Evolutionary conservation across 208 protist genomes (phyloP).

Genomic region (Angomonas deanei): DNA sequence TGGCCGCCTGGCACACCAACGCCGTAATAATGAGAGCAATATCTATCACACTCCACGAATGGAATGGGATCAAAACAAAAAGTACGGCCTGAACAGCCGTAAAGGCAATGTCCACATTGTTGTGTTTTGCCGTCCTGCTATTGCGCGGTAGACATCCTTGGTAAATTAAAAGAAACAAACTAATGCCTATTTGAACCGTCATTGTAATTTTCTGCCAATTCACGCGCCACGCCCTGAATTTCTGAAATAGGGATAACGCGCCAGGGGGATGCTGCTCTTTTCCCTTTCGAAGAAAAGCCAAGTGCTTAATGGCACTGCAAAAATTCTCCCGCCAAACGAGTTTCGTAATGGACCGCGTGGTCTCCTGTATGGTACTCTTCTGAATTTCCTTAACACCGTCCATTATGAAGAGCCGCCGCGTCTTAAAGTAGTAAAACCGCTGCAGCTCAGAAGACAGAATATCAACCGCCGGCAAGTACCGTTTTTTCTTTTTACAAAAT

Average conservation of each 20-base stretch:
- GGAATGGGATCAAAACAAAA: slow-evolving; percentile 23
- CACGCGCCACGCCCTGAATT: slow-evolving; percentile 10
- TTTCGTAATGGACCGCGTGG: slow-evolving; percentile 43
- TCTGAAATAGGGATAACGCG: slow-evolving; percentile 11
- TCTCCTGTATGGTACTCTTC: slow-evolving; percentile 11
- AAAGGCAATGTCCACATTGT: slow-evolving; percentile 48
- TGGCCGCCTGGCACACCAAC: slow-evolving; percentile 29
- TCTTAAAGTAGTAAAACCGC: slow-evolving; percentile 3
- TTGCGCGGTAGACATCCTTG: slow-evolving; percentile 40
- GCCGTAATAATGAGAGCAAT: slow-evolving; percentile 31
- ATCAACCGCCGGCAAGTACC: not conserved
- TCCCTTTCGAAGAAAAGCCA: slow-evolving; percentile 33
- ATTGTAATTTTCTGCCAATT: slow-evolving; percentile 21
- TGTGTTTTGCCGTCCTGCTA: slow-evolving; percentile 17
- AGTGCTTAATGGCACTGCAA: slow-evolving; percentile 46
- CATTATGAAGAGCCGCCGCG: slow-evolving; percentile 10
- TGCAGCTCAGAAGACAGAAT: slow-evolving; percentile 6
- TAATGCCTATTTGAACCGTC: slow-evolving; percentile 41
- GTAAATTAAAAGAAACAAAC: slow-evolving; percentile 52
- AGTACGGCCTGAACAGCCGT: slow-evolving; percentile 32
- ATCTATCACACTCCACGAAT: slow-evolving; percentile 39
- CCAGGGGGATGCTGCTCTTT: not conserved
- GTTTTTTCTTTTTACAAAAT: not conserved
- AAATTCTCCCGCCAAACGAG: slow-evolving; percentile 80
- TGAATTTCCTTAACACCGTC: slow-evolving; percentile 16